phyloP scores from a whole-genome alignment of 768 basidiomycete species.

The Candolleomyces aberdarensis region DNA sequence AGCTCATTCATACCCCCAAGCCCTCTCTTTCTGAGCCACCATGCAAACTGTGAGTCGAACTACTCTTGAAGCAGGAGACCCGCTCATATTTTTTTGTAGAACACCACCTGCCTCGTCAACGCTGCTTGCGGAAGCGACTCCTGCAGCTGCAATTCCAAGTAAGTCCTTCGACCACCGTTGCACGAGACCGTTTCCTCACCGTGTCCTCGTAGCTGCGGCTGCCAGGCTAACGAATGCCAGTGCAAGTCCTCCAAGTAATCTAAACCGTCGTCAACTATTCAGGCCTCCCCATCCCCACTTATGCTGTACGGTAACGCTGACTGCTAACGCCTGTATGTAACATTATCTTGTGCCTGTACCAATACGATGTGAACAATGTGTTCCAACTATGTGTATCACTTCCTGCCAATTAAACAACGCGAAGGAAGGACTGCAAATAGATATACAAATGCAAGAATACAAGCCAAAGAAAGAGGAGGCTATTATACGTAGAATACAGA shows the following conservation, averaged over 20 bases:
- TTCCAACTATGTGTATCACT: too few relatives aligned
- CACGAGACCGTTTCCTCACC: neutral
- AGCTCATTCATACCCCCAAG: neutral
- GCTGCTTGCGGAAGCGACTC: slow-evolving; percentile 21
- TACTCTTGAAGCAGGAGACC: neutral
- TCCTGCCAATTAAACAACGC: too few relatives aligned
- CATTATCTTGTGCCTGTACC: too few relatives aligned
- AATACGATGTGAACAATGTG: too few relatives aligned
- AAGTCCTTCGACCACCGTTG: neutral
- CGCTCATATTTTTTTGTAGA: slow-evolving; percentile 13
- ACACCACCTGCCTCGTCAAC: slow-evolving; percentile 24
- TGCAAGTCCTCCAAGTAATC: slow-evolving; percentile 8
- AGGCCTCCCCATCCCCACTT: neutral
- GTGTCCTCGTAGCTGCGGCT: slow-evolving; percentile 5
- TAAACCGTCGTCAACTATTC: neutral
- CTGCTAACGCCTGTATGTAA: too few relatives aligned
- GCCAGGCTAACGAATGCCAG: slow-evolving; percentile 18
- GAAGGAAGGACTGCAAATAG: too few relatives aligned
- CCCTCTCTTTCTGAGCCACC: neutral
- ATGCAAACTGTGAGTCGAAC: neutral
- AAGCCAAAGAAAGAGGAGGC: too few relatives aligned
- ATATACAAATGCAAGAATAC: too few relatives aligned
- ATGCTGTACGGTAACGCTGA: neutral
- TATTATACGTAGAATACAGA: too few relatives aligned
- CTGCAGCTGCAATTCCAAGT: slow-evolving; percentile 25